Percentiles rank a stretch among this genome's conserved stretches.
Conservation (phyloP, 179 eudicot genomes). For the Beta lomatogona region DNA sequence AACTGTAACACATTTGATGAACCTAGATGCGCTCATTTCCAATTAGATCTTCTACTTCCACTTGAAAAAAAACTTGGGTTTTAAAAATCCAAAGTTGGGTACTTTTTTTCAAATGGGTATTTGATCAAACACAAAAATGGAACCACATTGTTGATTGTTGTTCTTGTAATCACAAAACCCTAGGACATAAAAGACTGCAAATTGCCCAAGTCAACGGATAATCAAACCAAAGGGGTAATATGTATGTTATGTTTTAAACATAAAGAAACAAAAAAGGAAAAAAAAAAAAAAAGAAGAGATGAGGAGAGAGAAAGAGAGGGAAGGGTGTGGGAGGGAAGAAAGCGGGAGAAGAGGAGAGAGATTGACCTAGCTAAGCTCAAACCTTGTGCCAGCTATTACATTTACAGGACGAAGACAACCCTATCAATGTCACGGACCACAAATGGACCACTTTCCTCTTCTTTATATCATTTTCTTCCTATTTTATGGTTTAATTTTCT, state of each 20-base stretch:
- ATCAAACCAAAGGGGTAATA: slow-evolving; percentile 2
- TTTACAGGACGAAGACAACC: slow-evolving; percentile 18
- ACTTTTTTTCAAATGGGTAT: slow-evolving; percentile 8
- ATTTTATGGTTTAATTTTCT: too few species aligned
- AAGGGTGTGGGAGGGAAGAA: not conserved
- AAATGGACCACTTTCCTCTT: slow-evolving; percentile 22
- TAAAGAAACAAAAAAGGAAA: not conserved
- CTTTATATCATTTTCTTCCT: not conserved
- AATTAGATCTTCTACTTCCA: not conserved
- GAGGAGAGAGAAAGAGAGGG: not conserved
- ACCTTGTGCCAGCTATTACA: slow-evolving; percentile 18
- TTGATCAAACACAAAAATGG: slow-evolving; percentile 23
- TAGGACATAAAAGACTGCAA: not conserved
- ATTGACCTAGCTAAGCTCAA: slow-evolving; percentile 18
- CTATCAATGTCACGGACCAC: slow-evolving; percentile 28
- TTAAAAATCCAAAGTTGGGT: not conserved
- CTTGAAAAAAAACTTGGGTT: not conserved
- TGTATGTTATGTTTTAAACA: not conserved
- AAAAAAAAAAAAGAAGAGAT: too few species aligned
- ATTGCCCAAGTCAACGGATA: slow-evolving; percentile 25
- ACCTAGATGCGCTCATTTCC: slow-evolving; percentile 49
- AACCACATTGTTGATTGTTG: slow-evolving; percentile 14
- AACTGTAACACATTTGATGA: slow-evolving; percentile 51
- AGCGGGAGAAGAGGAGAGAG: not conserved
- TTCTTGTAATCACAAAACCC: slow-evolving; percentile 11